Evolutionary conservation across 148 eudicot species (phyloP).

Genomic region (Selenicereus undatus): DNA sequence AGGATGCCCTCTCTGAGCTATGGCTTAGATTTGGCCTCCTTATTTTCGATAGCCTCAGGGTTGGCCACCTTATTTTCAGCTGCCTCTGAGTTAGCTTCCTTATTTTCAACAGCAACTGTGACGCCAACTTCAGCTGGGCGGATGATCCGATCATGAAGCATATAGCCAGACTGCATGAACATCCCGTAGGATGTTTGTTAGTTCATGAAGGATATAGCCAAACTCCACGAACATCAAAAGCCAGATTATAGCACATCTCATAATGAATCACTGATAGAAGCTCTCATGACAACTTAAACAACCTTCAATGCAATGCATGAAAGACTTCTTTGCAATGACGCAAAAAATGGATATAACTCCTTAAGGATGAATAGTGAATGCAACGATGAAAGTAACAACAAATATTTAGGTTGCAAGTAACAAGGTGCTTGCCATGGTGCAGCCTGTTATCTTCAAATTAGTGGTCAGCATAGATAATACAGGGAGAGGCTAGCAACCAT

Average conservation of each 20-base stretch:
- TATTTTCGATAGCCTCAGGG: slow-evolving; percentile 30
- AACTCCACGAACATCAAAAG: slow-evolving; percentile 29
- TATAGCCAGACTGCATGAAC: slow-evolving; percentile 64
- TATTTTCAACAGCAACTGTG: slow-evolving; percentile 44
- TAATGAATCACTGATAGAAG: no score
- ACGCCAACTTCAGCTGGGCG: slow-evolving; percentile 99
- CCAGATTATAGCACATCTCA: neutral
- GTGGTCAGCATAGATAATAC: no score
- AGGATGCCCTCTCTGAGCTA: slow-evolving; percentile 12
- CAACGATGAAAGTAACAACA: neutral
- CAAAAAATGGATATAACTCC: neutral
- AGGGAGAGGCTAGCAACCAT: no score
- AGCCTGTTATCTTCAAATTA: no score
- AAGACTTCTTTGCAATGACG: neutral
- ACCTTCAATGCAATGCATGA: neutral
- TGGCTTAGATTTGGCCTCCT: slow-evolving; percentile 34
- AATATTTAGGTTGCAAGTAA: no score
- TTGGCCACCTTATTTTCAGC: slow-evolving; percentile 33
- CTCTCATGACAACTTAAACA: no score
- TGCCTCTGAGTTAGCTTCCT: slow-evolving; percentile 33
- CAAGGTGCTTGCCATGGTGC: no score
- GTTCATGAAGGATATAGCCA: slow-evolving; percentile 56
- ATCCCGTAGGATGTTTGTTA: neutral
- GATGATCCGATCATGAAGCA: slow-evolving; percentile 72
- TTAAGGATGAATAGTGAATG: neutral